Evolutionary conservation across 352 stramenopile species (phyloP), one percentile per base, ranked within the genome.

Genomic region (Hyaloperonospora brassicae): DNA sequence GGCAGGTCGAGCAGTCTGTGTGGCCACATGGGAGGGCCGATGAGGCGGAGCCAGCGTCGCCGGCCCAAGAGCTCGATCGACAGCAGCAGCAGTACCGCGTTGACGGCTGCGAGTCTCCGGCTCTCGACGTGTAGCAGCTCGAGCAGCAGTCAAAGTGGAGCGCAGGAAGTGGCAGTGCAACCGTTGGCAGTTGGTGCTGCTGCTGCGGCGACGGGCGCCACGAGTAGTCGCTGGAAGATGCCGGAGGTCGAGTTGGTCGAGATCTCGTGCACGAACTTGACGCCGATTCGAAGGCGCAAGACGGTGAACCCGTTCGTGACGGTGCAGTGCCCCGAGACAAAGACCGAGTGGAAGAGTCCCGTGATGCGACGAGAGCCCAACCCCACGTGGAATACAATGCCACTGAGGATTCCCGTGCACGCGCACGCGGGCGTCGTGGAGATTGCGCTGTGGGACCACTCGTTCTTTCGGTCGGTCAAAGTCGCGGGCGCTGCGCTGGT

Each of bases 391-490:
- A 66, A 64, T 11, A 54, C 66, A 41, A 64, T 78, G 13, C 65
- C 70, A 0, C 44, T 87, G 9, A 64, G 64, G 21, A 62, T 81
- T 36, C 68, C 71, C 5, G 40, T 66, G 7, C 48, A 79, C 12
- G 58, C 67, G 22, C 50, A 44, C 2, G 52, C 55, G 22, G 68
- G 73, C 34, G 66, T 82, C 8, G 48, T 80, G 27, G 72, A 85
- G 59, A 68, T 86, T n/a, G 74, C 70, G 58, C 62, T 88, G 2
- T 88, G 73, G 73, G 78, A 88, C 61, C 67, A 86, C 50, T 59
- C 62, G 2, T 69, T 88, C 46, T 83, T 88, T 49, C 76, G 67
- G 13, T 78, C 75, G 5, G 57, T 79, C 4, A 84, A 81, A 31
- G 73, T 88, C 17, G 78, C 78, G 17, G 66, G 67, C 4, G 61